Base-by-base conservation (phyloP, 352 stramenopile species). In the Globisporangium acanthophoron region DNA sequence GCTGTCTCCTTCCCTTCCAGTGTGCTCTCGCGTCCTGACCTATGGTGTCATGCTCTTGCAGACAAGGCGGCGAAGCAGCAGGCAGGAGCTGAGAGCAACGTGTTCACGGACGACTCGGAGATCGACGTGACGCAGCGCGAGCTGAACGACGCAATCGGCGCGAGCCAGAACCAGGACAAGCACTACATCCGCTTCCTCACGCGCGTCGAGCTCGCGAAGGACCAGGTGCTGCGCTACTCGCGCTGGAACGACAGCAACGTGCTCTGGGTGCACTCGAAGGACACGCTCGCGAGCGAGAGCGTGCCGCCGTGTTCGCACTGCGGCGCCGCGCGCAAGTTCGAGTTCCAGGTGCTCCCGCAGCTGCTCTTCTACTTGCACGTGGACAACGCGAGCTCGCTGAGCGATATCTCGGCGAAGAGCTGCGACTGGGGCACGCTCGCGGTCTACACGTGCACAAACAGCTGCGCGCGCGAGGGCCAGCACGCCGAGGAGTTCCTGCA, bases 281-380 rank as follows among this genome's bases (percentile, higher is more conserved):
- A 78, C 50, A 84, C 75, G 6, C 44, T 78, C 7, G 66, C 60
- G 12, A 48, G 47, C 4, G 65, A 69, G 20, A 57, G 61, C 13
- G 75, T 95, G 18, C 90, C 87, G 6, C 48, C 68, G 20, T 98
- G 94, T 61, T 41, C 78, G 33, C 77, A 74, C 13, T 98, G 94
- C 65, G 87, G 90, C 29, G 70, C 73, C 27, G 59, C 67, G 29
- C 88, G 94, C 27, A 78, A 86, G 56, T 98, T 98, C 61, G 94
- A 98, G 76, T 98, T 97, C 62, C 94, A 98, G 65, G 79, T 98
- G 61, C 79, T 98, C 59, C 94, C 94, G 0, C 94, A 98, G 75
- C 85, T 98, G 48, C 61, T 98, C 0, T 95, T 96, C 67, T 97
- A 96, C 64, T 63, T 98, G 40, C 66, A 88, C 29, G 76, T 96